Percentiles rank a stretch among this genome's conserved stretches.
Conservation (phyloP, 2,329 filamentous ascomycete genomes). For the Sarocladium kiliense region DNA sequence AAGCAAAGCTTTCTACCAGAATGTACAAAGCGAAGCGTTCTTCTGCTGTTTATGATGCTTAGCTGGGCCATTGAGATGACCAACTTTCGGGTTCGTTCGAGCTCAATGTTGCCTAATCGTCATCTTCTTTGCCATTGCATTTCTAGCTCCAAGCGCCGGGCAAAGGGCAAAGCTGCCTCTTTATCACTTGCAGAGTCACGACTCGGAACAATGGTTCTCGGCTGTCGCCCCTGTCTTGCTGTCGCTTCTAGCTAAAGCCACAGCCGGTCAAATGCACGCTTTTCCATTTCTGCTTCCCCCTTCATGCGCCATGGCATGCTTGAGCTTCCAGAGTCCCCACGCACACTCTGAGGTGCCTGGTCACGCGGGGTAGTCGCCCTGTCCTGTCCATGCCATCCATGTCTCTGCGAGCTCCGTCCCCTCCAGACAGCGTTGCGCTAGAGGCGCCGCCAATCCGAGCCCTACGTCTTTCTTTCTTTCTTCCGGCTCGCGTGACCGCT, state of each 20-base stretch:
- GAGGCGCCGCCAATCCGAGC: conserved; percentile 1
- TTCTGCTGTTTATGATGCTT: neutral
- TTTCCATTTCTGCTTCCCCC: neutral
- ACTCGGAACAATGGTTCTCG: neutral
- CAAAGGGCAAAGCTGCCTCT: neutral
- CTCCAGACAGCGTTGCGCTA: conserved; percentile 5
- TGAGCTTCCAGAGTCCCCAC: conserved; percentile 3
- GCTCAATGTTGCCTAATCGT: neutral
- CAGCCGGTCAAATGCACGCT: neutral
- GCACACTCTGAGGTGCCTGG: neutral
- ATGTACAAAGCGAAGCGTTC: neutral
- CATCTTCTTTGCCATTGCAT: neutral
- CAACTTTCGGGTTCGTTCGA: neutral
- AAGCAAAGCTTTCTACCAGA: neutral
- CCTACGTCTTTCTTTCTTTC: neutral
- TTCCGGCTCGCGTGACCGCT: conserved; percentile 1
- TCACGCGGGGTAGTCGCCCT: conserved; percentile 7
- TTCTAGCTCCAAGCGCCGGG: neutral
- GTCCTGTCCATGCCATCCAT: neutral
- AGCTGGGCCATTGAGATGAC: neutral
- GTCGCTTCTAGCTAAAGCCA: conserved; percentile 6
- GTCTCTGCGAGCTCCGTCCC: neutral
- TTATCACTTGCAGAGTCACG: neutral
- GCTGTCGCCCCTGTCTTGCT: neutral
- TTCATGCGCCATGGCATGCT: conserved; percentile 1